These are phyloP conservation scores for Oryza glumipatula DNA, from an alignment of 176 grass and related monocot species.

Conservation along the genomic window DNA sequence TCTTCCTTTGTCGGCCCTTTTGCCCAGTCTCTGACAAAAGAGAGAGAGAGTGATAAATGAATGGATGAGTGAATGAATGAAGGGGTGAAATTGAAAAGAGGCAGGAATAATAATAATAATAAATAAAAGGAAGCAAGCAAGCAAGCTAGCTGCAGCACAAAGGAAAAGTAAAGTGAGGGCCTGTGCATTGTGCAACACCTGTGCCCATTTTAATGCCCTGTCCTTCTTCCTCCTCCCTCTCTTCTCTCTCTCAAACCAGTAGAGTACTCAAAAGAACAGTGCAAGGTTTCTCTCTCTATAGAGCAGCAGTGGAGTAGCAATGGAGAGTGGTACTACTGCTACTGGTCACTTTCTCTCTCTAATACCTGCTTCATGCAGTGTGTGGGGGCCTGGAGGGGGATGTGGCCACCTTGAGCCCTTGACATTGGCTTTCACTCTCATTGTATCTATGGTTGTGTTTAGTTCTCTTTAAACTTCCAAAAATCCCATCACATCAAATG, in stretches of 20 bases:
- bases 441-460: no score
- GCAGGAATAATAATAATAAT: constrained; percentile 11
- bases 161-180: constrained; percentile 3
- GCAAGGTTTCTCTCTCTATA: neutral
- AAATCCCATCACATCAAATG: no score
- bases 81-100: neutral
- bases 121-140: neutral
- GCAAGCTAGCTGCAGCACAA: constrained; percentile 33
- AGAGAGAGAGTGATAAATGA: neutral
- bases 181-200: constrained; percentile 43
- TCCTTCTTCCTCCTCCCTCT: neutral
- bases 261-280: neutral
- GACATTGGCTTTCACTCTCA: no score
- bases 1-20: constrained; percentile 51
- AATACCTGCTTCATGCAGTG: neutral
- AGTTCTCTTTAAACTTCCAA: no score
- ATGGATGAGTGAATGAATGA: neutral
- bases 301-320: neutral
- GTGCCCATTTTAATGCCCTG: constrained; percentile 42
- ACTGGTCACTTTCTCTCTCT: neutral
- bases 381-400: neutral
- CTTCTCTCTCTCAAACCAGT: neutral
- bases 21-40: constrained; percentile 32
- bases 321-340: neutral
- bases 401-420: neutral